phyloP scores from a whole-genome alignment of 2,329 filamentous ascomycete genomes.

The Plenodomus lindquistii region DNA sequence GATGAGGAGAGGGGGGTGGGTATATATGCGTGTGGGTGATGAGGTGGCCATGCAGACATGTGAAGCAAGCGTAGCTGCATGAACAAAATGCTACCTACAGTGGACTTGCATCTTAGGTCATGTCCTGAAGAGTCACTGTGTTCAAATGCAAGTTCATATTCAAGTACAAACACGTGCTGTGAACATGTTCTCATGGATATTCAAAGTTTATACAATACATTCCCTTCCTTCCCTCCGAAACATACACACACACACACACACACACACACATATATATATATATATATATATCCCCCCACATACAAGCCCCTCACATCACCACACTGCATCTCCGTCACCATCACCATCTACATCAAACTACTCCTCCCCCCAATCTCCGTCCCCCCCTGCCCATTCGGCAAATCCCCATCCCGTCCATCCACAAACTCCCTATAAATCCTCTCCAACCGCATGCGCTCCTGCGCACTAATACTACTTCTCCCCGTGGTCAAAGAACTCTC shows the following conservation, averaged over 20 bases:
- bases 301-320: background rate
- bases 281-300: background rate
- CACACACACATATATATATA: background rate
- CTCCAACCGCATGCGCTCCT: slow-evolving; percentile 74
- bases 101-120: no score
- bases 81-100: no score
- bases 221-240: no score
- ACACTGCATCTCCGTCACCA: background rate
- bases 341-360: slow-evolving; percentile 71
- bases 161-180: no score
- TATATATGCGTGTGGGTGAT: no score
- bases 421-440: slow-evolving; percentile 93
- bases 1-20: background rate
- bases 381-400: slow-evolving; percentile 89
- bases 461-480: slow-evolving; percentile 76
- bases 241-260: no score
- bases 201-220: no score
- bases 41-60: no score
- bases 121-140: no score
- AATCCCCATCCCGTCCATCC: slow-evolving; percentile 87
- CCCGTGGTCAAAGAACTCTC: slow-evolving; percentile 76
- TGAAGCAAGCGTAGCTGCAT: no score
- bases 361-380: slow-evolving; percentile 91
- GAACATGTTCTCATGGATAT: no score
- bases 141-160: no score